Evolutionary conservation across 371 early-diverging fungal genomes (phyloP).

Genomic region (Rhizopus sp.): DNA sequence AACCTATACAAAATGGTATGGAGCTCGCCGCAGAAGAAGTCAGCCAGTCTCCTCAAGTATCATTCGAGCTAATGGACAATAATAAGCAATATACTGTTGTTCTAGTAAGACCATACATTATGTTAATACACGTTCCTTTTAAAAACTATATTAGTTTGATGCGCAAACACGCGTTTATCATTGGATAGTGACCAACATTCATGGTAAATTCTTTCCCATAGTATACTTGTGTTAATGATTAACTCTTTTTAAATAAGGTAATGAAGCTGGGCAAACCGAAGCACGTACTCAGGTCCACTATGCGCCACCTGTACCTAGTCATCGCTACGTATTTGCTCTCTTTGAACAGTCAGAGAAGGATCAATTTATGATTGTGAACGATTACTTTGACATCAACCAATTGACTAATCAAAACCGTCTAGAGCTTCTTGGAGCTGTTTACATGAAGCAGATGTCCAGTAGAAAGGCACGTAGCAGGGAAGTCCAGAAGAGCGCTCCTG

Average conservation of each 20-base stretch:
- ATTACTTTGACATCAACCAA: constrained; percentile 8
- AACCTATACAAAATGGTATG: constrained; percentile 23
- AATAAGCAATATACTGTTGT: constrained; percentile 31
- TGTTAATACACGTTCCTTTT: neutral
- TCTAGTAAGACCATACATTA: constrained; percentile 19
- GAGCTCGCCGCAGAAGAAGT: constrained; percentile 22
- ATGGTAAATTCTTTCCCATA: neutral
- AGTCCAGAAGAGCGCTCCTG: too few relatives aligned
- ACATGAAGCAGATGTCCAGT: constrained; percentile 10
- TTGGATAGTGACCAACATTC: constrained; percentile 35
- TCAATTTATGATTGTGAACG: constrained; percentile 5
- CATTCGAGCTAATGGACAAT: constrained; percentile 24
- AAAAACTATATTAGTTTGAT: constrained; percentile 29
- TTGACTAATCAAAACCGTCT: constrained; percentile 26
- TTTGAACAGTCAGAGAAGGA: constrained; percentile 26
- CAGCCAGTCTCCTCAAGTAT: constrained; percentile 19
- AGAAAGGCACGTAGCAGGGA: too few relatives aligned
- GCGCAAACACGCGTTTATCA: constrained; percentile 30
- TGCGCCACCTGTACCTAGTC: constrained; percentile 12
- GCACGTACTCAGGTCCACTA: constrained; percentile 1
- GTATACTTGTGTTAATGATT: neutral
- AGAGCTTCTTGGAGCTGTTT: constrained; percentile 23
- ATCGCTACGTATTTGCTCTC: constrained; percentile 31
- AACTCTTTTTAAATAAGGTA: constrained; percentile 4
- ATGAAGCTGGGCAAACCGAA: constrained; percentile 1